phyloP scores from a whole-genome alignment of 495 filamentous ascomycete genomes.

The Penicillium verhagenii region DNA sequence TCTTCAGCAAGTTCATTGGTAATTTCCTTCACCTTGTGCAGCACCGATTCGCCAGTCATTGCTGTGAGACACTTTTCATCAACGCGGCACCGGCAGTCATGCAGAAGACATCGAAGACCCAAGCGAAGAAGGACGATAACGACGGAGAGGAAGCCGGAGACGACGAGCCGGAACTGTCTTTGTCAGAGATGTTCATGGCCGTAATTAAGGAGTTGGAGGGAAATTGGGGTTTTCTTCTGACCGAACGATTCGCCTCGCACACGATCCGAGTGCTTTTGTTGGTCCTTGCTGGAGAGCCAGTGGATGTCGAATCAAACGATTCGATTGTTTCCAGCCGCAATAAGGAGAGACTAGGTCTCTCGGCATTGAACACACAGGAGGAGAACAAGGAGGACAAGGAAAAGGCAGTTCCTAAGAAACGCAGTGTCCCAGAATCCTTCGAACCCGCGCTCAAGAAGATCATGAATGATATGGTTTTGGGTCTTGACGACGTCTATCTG shows the following conservation, averaged over 20 bases:
- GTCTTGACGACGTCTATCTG: slow-evolving; percentile 69
- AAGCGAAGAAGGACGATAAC: slow-evolving; percentile 35
- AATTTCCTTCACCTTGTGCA: slow-evolving; percentile 87
- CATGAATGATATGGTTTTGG: slow-evolving; percentile 67
- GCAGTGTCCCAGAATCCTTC: slow-evolving; percentile 77
- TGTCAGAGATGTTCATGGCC: slow-evolving; percentile 82
- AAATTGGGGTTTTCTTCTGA: slow-evolving; percentile 78
- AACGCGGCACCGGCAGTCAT: slow-evolving; percentile 76
- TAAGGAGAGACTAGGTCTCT: slow-evolving; percentile 73
- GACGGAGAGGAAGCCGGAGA: slow-evolving; percentile 28
- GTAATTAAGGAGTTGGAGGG: slow-evolving; percentile 81
- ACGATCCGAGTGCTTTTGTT: slow-evolving; percentile 80
- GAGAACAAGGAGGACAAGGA: slow-evolving; percentile 30
- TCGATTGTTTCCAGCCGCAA: slow-evolving; percentile 80
- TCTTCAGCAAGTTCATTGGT: slow-evolving; percentile 82
- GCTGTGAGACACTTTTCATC: slow-evolving; percentile 90
- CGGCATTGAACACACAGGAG: slow-evolving; percentile 31
- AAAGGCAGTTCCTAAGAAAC: slow-evolving; percentile 25
- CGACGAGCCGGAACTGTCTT: slow-evolving; percentile 50
- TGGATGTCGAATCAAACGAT: slow-evolving; percentile 61
- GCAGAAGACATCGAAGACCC: slow-evolving; percentile 52
- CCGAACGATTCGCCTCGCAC: slow-evolving; percentile 88
- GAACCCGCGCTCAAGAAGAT: slow-evolving; percentile 71
- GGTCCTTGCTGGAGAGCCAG: slow-evolving; percentile 77
- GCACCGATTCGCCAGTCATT: slow-evolving; percentile 95